Evolutionary conservation across 2,329 filamentous ascomycete species (phyloP).

Genomic region (Cercospora sp.): DNA sequence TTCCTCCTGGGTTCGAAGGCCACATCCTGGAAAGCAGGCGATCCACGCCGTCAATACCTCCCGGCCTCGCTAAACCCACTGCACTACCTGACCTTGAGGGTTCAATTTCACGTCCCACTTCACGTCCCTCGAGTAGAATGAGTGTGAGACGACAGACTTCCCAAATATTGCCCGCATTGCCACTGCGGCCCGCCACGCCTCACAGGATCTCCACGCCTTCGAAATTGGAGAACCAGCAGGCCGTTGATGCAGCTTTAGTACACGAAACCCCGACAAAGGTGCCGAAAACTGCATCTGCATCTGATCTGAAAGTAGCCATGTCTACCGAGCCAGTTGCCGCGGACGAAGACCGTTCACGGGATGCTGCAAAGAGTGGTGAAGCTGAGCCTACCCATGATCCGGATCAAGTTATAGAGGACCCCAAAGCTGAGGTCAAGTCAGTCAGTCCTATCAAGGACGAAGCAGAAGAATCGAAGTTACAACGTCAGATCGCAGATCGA

Average conservation of each 20-base stretch:
- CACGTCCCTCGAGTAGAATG: slow-evolving; percentile 40
- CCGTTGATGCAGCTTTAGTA: slow-evolving; percentile 17
- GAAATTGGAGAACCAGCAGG: slow-evolving; percentile 27
- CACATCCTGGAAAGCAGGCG: slow-evolving; percentile 42
- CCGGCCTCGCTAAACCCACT: slow-evolving; percentile 43
- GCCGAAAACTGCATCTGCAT: slow-evolving; percentile 18
- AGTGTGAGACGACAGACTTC: slow-evolving; percentile 36
- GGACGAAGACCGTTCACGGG: background rate
- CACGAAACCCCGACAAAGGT: slow-evolving; percentile 31
- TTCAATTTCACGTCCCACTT: slow-evolving; percentile 30
- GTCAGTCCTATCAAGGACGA: background rate
- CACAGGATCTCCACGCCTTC: slow-evolving; percentile 37
- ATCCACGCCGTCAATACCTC: slow-evolving; percentile 49
- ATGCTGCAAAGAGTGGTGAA: background rate
- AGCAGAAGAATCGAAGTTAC: slow-evolving; percentile 22
- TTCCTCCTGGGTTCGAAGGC: slow-evolving; percentile 41
- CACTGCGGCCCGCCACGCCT: slow-evolving; percentile 45
- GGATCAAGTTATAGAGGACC: background rate
- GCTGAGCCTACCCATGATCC: background rate
- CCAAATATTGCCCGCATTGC: slow-evolving; percentile 43
- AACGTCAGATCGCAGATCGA: slow-evolving; percentile 24
- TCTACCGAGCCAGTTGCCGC: background rate
- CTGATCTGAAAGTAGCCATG: slow-evolving; percentile 24
- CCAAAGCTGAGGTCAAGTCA: background rate
- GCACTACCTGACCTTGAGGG: slow-evolving; percentile 35